These are phyloP conservation scores for Amauroascus niger DNA, from an alignment of 2,329 filamentous ascomycete species.

Conservation along the genomic window DNA sequence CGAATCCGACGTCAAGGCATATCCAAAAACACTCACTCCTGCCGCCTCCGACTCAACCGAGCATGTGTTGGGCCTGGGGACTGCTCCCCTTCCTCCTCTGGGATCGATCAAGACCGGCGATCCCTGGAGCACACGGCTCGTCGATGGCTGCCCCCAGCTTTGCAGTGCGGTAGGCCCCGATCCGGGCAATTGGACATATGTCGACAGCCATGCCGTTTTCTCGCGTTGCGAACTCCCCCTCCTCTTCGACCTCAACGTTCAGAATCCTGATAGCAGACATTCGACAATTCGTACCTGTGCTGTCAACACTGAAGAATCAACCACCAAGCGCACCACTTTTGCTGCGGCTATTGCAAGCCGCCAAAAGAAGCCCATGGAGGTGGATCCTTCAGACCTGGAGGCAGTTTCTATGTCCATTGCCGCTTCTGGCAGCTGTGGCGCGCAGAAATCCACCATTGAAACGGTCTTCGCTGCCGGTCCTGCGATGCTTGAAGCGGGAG, in stretches of 20 bases:
- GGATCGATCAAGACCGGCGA: neutral
- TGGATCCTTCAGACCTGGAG: neutral
- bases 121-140: constrained; percentile 10
- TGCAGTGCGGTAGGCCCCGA: constrained; percentile 6
- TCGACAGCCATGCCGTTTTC: neutral
- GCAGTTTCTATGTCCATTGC: neutral
- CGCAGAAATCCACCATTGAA: neutral
- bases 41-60: neutral
- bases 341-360: neutral
- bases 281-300: constrained; percentile 11
- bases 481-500: neutral
- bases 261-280: neutral
- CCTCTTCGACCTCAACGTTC: constrained; percentile 13
- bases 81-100: neutral
- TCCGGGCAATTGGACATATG: constrained; percentile 11
- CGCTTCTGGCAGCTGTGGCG: neutral
- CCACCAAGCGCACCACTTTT: neutral
- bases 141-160: constrained; percentile 14
- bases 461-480: neutral
- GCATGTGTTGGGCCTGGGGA: neutral
- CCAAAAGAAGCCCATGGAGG: neutral
- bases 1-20: neutral
- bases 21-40: neutral
- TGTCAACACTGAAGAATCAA: neutral
- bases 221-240: constrained; percentile 5